Conservation (phyloP, 257 asterid genomes). For the Haberlea rhodopensis region DNA sequence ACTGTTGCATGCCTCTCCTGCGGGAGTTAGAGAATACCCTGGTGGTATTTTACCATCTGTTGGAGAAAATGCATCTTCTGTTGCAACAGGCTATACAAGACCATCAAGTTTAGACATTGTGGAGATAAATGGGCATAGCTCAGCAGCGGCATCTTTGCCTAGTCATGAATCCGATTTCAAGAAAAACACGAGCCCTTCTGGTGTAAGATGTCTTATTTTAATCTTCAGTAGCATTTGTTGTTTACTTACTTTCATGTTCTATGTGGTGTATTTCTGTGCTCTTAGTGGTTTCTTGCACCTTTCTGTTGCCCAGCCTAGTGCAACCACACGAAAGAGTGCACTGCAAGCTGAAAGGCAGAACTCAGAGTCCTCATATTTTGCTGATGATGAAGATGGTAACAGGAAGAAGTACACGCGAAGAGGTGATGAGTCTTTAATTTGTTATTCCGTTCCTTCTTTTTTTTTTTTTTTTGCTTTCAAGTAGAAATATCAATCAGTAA, state of each 20-base stretch:
- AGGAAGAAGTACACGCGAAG: conserved; percentile 77
- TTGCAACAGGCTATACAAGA: conserved; percentile 41
- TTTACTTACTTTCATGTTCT: background rate
- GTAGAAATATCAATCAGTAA: conserved; percentile 10
- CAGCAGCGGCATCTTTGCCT: conserved; percentile 51
- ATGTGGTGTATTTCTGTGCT: conserved; percentile 7
- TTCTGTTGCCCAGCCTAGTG: conserved; percentile 59
- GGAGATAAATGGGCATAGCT: conserved; percentile 58
- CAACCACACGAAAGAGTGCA: conserved; percentile 74
- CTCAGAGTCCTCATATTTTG: conserved; percentile 75
- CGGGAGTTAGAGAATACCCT: background rate
- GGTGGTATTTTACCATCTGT: conserved; percentile 27
- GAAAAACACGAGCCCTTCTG: conserved; percentile 64
- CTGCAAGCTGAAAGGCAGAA: conserved; percentile 68
- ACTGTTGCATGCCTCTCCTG: conserved; percentile 33
- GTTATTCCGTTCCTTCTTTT: background rate
- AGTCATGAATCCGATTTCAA: conserved; percentile 54
- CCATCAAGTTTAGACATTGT: conserved; percentile 53
- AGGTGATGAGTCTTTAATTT: conserved; percentile 41
- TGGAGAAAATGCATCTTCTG: conserved; percentile 41
- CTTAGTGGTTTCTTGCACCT: conserved; percentile 20
- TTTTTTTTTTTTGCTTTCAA: background rate
- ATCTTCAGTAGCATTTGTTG: background rate
- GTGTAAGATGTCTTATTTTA: conserved; percentile 44
- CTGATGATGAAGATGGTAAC: conserved; percentile 88